Percentiles rank a stretch among this genome's conserved stretches.
Evolutionary conservation across 768 basidiomycete genomes (phyloP).

Genomic region (Trichaptum fuscoviolaceum): DNA sequence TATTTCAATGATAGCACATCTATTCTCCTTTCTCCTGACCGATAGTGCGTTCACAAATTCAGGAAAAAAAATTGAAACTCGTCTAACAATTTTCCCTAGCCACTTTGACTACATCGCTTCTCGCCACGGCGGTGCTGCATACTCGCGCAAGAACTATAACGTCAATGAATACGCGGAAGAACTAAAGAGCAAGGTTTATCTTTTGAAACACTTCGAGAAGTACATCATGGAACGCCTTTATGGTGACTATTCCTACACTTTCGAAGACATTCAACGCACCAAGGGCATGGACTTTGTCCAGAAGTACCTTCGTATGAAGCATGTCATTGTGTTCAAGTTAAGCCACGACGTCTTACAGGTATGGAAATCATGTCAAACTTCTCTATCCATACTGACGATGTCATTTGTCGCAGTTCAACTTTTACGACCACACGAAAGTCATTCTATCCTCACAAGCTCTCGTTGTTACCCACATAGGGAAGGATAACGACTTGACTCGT

Average conservation of each 20-base stretch:
- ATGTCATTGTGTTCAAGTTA: conserved; percentile 94
- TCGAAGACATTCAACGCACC: conserved; percentile 55
- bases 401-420: conserved; percentile 74
- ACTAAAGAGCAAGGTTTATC: conserved; percentile 84
- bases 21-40: conserved; percentile 79
- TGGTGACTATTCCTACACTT: conserved; percentile 81
- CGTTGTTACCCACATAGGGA: conserved; percentile 86
- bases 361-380: conserved; percentile 17
- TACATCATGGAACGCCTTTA: conserved; percentile 92
- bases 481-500: conserved; percentile 72
- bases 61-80: not conserved
- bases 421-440: conserved; percentile 95
- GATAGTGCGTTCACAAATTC: conserved; percentile 52
- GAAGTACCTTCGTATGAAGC: conserved; percentile 94
- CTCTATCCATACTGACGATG: conserved; percentile 7
- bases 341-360: conserved; percentile 96
- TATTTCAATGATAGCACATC: conserved; percentile 96
- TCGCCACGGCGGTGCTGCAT: conserved; percentile 58
- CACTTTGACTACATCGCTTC: conserved; percentile 87
- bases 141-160: conserved; percentile 65
- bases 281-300: conserved; percentile 95
- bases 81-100: conserved; percentile 33
- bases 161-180: conserved; percentile 73
- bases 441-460: conserved; percentile 80
- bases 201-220: conserved; percentile 88